Conservation (phyloP, 2,329 filamentous ascomycete species). For the Hypoxylon rubiginosum region DNA sequence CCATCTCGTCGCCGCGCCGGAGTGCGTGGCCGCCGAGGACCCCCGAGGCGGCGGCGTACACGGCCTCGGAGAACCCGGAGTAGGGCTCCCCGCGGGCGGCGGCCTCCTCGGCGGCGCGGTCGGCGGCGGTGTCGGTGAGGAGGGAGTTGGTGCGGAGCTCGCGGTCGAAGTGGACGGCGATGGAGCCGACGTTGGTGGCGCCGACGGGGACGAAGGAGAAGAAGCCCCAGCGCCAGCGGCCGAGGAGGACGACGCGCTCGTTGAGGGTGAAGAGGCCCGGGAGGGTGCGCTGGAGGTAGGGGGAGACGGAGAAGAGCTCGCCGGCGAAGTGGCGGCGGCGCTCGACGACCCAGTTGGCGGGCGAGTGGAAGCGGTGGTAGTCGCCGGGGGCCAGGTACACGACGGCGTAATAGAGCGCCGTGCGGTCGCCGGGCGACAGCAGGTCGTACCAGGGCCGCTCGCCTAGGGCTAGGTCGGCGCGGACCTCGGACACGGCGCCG, state of each 20-base stretch:
- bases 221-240: conserved; percentile 96
- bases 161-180: conserved; percentile 95
- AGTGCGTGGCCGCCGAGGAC: conserved; percentile 87
- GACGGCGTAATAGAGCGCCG: conserved; percentile 90
- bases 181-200: conserved; percentile 96
- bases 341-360: conserved; percentile 94
- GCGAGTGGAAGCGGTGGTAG: conserved; percentile 98
- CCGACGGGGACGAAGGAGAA: conserved; percentile 97
- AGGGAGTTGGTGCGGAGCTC: conserved; percentile 94
- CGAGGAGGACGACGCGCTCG: conserved; percentile 92
- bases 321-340: conserved; percentile 96
- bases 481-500: conserved; percentile 84
- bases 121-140: conserved; percentile 91
- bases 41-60: conserved; percentile 81
- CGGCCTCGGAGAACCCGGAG: conserved; percentile 92
- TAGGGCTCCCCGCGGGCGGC: conserved; percentile 82
- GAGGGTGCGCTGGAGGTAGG: conserved; percentile 91
- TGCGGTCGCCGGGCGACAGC: conserved; percentile 72
- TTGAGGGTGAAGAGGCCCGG: conserved; percentile 97
- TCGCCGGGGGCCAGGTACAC: conserved; percentile 97
- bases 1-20: conserved; percentile 94
- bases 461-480: conserved; percentile 83
- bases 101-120: conserved; percentile 85
- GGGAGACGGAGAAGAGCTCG: conserved; percentile 94
- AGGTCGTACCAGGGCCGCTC: conserved; percentile 78